Evolutionary conservation across 208 protist genomes (phyloP).

Genomic region (Crithidia sp.): DNA sequence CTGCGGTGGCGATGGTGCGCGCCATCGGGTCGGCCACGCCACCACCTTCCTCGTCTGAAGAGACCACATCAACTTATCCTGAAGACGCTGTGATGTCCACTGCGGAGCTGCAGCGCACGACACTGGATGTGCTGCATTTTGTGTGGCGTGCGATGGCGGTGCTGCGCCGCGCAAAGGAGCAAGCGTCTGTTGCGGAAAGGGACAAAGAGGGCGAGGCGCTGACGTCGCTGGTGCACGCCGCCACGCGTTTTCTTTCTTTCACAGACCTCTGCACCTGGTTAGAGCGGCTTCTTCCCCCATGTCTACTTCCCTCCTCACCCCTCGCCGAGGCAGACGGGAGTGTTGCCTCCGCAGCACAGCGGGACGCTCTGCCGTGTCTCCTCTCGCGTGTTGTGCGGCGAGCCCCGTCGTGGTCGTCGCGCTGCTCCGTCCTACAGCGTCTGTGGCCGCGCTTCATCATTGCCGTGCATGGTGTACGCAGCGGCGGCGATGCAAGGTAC

Average conservation of each 20-base stretch:
- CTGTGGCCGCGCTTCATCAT: conserved; percentile 1
- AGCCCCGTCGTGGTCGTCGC: conserved; percentile 22
- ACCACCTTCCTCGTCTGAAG: too few species aligned
- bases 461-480: too few species aligned
- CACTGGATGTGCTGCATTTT: conserved; percentile 17
- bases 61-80: too few species aligned
- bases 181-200: too few species aligned
- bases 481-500: too few species aligned
- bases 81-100: background rate
- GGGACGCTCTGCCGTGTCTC: conserved; percentile 16
- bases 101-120: conserved; percentile 1
- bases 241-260: conserved; percentile 8
- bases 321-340: too few species aligned
- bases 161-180: background rate
- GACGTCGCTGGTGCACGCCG: conserved; percentile 8
- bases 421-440: conserved; percentile 3
- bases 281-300: background rate
- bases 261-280: conserved; percentile 15
- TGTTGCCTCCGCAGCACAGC: background rate
- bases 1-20: conserved; percentile 6
- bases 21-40: background rate
- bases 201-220: conserved; percentile 4
- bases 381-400: conserved; percentile 19
- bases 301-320: background rate
- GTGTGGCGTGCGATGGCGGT: conserved; percentile 15